These are phyloP conservation scores for Fraxinus pennsylvanica DNA, from an alignment of 257 asterid genomes.

Conservation along the genomic window DNA sequence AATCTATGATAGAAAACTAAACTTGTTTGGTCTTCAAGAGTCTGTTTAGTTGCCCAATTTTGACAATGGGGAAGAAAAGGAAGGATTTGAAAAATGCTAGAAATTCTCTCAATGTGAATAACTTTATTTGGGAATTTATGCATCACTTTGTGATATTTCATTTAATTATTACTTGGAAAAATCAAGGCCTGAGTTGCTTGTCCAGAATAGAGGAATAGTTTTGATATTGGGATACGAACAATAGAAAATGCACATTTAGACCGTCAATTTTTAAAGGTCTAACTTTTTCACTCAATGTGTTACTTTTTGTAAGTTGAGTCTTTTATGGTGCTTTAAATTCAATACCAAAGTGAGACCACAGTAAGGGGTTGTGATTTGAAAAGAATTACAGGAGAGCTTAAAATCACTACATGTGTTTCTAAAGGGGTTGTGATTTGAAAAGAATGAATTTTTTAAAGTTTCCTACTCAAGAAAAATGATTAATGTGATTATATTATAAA, in stretches of 20 bases:
- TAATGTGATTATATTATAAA: neutral
- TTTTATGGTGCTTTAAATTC: neutral
- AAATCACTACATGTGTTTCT: neutral
- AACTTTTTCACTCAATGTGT: neutral
- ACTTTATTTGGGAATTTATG: neutral
- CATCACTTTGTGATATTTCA: neutral
- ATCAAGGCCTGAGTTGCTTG: neutral
- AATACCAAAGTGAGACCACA: neutral
- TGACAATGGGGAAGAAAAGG: neutral
- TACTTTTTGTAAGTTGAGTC: neutral
- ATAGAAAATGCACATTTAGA: neutral
- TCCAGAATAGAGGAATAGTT: neutral
- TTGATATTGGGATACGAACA: neutral
- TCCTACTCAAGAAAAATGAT: neutral
- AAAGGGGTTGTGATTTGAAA: neutral
- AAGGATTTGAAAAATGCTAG: neutral
- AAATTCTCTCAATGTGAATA: neutral
- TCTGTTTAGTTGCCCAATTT: neutral
- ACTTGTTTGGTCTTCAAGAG: neutral
- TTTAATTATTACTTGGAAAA: neutral
- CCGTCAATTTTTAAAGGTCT: neutral
- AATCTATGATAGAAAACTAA: neutral
- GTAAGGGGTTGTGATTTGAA: neutral
- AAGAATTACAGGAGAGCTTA: neutral
- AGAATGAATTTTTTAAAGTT: neutral